phyloP scores from a whole-genome alignment of 305 asterid species.

The Rubia occidens region DNA sequence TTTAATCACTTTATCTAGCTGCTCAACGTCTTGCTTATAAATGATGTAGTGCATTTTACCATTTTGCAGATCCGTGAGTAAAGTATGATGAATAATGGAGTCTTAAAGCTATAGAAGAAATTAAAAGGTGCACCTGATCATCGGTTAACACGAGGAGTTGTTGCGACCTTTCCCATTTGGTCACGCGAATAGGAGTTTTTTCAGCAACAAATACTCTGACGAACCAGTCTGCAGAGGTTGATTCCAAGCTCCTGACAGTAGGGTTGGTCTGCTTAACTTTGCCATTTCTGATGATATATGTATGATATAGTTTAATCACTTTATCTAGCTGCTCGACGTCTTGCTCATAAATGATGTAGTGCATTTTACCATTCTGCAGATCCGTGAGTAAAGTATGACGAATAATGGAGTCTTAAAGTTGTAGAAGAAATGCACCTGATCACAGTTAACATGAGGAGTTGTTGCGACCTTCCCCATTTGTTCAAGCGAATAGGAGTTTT shows the following conservation, averaged over 20 bases:
- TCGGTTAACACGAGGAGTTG: background rate
- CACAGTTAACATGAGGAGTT: background rate
- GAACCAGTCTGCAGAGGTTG: background rate
- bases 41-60: background rate
- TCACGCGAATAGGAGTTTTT: background rate
- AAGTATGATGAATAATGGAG: background rate
- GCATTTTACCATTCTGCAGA: background rate
- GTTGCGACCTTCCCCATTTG: no score
- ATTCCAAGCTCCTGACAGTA: no score
- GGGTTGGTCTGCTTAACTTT: no score
- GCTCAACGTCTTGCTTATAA: no score
- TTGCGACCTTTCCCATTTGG: no score
- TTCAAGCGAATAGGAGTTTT: background rate
- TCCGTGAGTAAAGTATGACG: background rate
- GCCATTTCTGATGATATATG: no score
- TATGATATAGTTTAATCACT: no score
- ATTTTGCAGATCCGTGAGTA: background rate
- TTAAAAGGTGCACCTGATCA: background rate
- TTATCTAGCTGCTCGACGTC: no score
- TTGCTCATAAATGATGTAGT: background rate
- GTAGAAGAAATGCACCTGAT: background rate
- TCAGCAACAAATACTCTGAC: background rate
- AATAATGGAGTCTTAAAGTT: background rate
- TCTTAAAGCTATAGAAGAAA: background rate
- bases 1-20: no score